Conservation (phyloP, 2,329 filamentous ascomycete species). For the Xylariaceae sp. region DNA sequence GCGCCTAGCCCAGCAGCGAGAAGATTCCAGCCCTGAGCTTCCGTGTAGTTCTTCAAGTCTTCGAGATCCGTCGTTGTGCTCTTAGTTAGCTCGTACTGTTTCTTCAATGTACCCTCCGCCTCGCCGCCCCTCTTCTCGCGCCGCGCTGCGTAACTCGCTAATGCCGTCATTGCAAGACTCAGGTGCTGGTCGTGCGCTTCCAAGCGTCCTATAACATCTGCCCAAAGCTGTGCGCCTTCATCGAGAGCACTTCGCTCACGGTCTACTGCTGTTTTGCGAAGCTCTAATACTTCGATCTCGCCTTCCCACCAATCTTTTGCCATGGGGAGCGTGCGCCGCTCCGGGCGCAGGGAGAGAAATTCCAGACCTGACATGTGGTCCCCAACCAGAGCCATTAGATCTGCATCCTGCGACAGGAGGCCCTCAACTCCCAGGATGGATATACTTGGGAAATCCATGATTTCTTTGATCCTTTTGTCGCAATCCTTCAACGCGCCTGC, state of each 20-base stretch:
- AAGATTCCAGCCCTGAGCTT: constrained; percentile 66
- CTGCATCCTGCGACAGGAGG: constrained; percentile 24
- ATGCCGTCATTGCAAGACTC: constrained; percentile 15
- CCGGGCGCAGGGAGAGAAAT: constrained; percentile 58
- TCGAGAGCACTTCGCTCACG: constrained; percentile 62
- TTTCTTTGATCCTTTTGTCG: constrained; percentile 56
- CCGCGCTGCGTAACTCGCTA: constrained; percentile 20
- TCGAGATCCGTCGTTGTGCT: constrained; percentile 53
- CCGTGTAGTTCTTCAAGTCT: constrained; percentile 49
- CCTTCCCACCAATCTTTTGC: constrained; percentile 67
- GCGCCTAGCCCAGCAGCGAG: constrained; percentile 73
- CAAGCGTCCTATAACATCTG: constrained; percentile 55
- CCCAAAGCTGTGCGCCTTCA: constrained; percentile 65
- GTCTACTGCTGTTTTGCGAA: constrained; percentile 52
- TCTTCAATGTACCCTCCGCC: constrained; percentile 38
- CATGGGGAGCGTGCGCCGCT: constrained; percentile 66
- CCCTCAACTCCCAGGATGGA: constrained; percentile 49
- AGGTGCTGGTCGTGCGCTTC: constrained; percentile 56
- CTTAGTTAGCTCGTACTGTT: constrained; percentile 55
- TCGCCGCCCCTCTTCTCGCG: constrained; percentile 17
- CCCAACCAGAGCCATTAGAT: constrained; percentile 15
- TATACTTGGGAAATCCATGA: constrained; percentile 57
- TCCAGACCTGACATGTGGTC: constrained; percentile 40
- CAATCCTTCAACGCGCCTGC: constrained; percentile 62
- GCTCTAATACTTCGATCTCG: constrained; percentile 54